A percentile compares a stretch with the other conserved stretches of the same genome.
Conservation (phyloP, 2,329 filamentous ascomycete genomes). For the Nemania sp. region DNA sequence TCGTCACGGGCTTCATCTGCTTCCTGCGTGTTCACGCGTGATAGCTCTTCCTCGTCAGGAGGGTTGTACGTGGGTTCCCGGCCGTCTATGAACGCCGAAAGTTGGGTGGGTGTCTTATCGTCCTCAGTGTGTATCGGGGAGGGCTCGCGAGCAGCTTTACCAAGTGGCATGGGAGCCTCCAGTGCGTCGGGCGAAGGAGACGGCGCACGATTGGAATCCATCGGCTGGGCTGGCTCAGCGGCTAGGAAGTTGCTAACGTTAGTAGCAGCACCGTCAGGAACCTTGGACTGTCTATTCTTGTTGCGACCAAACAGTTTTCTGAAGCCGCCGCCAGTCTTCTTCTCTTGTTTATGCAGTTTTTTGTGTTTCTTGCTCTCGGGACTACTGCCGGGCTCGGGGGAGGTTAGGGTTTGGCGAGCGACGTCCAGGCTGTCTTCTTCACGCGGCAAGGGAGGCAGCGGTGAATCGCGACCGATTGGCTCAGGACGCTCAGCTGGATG, state of each 20-base stretch:
- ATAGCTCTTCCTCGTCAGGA: slow-evolving; percentile 53
- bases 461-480: slow-evolving; percentile 42
- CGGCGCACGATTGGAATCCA: slow-evolving; percentile 34
- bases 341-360: slow-evolving; percentile 59
- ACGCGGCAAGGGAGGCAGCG: slow-evolving; percentile 46
- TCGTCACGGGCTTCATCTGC: slow-evolving; percentile 62
- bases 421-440: slow-evolving; percentile 42
- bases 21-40: slow-evolving; percentile 63
- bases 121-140: slow-evolving; percentile 33
- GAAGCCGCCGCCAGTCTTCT: slow-evolving; percentile 47
- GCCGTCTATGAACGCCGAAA: slow-evolving; percentile 29
- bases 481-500: slow-evolving; percentile 44
- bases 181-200: slow-evolving; percentile 34
- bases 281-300: slow-evolving; percentile 62
- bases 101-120: slow-evolving; percentile 36
- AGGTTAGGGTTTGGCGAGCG: slow-evolving; percentile 43
- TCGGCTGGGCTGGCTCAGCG: slow-evolving; percentile 39
- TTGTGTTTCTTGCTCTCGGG: slow-evolving; percentile 53
- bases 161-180: slow-evolving; percentile 30
- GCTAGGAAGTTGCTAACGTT: slow-evolving; percentile 57
- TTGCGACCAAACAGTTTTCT: slow-evolving; percentile 67
- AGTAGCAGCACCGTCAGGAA: slow-evolving; percentile 56
- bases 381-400: slow-evolving; percentile 45
- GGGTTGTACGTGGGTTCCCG: slow-evolving; percentile 48
- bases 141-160: slow-evolving; percentile 30